Conservation (phyloP, 352 stramenopile genomes). For the Globisporangium spiculum region DNA sequence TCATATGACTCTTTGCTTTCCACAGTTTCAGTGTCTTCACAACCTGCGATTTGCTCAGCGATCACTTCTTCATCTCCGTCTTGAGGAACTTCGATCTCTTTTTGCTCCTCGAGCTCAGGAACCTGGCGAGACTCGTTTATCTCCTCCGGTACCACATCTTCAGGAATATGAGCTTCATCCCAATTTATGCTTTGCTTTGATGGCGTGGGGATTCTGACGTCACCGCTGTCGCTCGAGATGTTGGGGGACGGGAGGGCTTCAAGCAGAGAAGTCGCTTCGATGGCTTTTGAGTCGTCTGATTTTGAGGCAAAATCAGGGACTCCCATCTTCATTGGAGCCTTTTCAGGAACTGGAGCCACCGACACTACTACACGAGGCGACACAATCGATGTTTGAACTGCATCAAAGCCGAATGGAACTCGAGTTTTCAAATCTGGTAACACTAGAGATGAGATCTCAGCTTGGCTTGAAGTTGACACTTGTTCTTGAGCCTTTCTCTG, state of each 20-base stretch:
- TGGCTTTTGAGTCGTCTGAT: background rate
- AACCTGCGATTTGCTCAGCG: constrained; percentile 8
- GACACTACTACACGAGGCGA: background rate
- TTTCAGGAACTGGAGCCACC: background rate
- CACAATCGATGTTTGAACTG: constrained; percentile 4
- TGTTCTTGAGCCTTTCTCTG: constrained; percentile 3
- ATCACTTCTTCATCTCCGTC: constrained; percentile 15
- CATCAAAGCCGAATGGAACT: constrained; percentile 27
- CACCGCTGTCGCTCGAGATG: background rate
- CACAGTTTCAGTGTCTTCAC: background rate
- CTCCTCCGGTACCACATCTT: constrained; percentile 17
- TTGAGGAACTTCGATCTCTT: background rate
- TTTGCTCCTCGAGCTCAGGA: background rate
- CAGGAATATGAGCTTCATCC: constrained; percentile 9
- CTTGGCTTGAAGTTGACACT: background rate
- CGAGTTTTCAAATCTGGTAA: constrained; percentile 24
- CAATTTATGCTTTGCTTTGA: background rate
- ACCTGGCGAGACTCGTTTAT: background rate
- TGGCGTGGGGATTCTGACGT: background rate
- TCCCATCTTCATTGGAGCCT: constrained; percentile 10
- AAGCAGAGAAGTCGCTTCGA: constrained; percentile 10
- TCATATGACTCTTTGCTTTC: background rate
- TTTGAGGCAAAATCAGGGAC: background rate
- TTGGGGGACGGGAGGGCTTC: background rate
- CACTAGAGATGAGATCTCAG: background rate